Evolutionary conservation across 306 rosid species (phyloP).

Genomic region (Cajanus cajan): DNA sequence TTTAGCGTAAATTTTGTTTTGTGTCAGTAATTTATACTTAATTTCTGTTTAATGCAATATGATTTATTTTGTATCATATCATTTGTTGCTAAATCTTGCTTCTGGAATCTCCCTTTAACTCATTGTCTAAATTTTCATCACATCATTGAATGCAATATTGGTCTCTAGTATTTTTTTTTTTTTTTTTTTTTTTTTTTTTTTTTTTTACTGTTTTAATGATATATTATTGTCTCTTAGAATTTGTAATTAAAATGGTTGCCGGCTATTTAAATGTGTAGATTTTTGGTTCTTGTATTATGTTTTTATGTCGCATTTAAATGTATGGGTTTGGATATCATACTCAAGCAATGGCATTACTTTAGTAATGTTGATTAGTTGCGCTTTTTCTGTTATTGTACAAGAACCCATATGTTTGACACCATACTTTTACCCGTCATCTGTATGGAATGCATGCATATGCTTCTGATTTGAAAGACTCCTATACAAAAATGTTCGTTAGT

Average conservation of each 20-base stretch:
- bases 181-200: not conserved
- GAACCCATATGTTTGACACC: not conserved
- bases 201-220: not conserved
- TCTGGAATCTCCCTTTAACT: conserved; percentile 7
- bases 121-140: not conserved
- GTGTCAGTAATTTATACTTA: conserved; percentile 1
- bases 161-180: conserved; percentile 1
- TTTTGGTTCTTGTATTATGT: not conserved
- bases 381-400: not conserved
- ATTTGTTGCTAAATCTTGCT: conserved; percentile 19
- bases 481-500: not conserved
- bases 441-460: not conserved
- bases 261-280: not conserved
- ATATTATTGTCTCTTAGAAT: not conserved
- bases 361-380: not conserved
- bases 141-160: not conserved
- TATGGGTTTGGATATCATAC: not conserved
- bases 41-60: not conserved
- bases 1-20: not conserved
- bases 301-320: not conserved
- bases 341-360: not conserved
- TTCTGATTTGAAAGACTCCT: not conserved
- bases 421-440: not conserved
- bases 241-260: conserved; percentile 3
- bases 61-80: conserved; percentile 2